These are phyloP conservation scores for Solanum pimpinellifolium DNA, from an alignment of 257 asterid genomes.

Conservation along the genomic window DNA sequence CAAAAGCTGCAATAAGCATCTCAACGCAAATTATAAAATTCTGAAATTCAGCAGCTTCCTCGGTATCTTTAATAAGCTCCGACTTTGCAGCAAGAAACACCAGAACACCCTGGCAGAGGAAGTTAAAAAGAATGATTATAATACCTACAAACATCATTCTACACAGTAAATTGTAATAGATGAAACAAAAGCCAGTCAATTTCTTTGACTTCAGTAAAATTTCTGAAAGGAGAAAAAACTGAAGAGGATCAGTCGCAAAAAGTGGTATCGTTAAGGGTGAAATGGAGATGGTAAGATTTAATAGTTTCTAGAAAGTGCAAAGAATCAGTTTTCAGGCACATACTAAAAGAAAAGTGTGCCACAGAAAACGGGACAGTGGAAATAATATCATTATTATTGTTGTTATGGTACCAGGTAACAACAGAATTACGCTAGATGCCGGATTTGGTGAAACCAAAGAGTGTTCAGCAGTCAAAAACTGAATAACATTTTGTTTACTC, in stretches of 20 bases:
- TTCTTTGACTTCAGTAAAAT: neutral
- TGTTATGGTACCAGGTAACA: too few species aligned
- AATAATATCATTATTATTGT: neutral
- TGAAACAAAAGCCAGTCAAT: neutral
- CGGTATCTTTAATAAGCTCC: constrained; percentile 53
- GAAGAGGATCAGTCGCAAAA: neutral
- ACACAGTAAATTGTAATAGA: neutral
- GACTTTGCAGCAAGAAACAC: constrained; percentile 95
- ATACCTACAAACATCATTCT: neutral
- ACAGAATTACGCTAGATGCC: neutral
- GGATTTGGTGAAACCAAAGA: neutral
- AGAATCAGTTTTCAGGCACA: neutral
- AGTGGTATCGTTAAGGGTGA: neutral
- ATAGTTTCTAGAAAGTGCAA: neutral
- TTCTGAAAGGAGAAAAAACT: neutral
- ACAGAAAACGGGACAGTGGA: neutral
- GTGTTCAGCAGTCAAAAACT: neutral
- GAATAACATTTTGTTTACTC: neutral
- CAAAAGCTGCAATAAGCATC: constrained; percentile 93
- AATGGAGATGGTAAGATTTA: neutral
- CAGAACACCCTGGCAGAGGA: constrained; percentile 62
- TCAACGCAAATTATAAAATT: constrained; percentile 83
- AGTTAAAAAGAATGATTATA: neutral
- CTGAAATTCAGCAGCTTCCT: constrained; percentile 93
- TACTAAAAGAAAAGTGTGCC: neutral